Percentiles rank a stretch among this genome's conserved stretches.
Evolutionary conservation across 352 stramenopile genomes (phyloP).

Genomic region (Pythium inflatum): DNA sequence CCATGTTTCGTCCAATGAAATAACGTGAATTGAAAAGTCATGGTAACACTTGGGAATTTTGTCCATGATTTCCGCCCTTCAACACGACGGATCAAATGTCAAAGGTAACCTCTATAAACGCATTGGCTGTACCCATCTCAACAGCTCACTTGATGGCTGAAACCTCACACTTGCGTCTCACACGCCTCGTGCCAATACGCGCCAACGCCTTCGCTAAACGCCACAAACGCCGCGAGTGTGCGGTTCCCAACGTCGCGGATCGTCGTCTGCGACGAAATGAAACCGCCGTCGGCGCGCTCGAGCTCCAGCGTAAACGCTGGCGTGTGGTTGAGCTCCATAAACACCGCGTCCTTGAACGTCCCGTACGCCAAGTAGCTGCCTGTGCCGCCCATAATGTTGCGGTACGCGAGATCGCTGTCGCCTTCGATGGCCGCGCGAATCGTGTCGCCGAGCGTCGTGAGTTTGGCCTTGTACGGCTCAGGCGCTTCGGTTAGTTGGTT

Average conservation of each 20-base stretch:
- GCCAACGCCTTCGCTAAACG: conserved; percentile 26
- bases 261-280: conserved; percentile 27
- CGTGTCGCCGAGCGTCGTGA: conserved; percentile 23
- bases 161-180: neutral
- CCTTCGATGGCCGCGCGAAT: conserved; percentile 19
- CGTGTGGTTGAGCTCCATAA: conserved; percentile 17
- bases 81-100: neutral
- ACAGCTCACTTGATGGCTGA: conserved; percentile 9
- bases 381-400: conserved; percentile 26
- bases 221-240: conserved; percentile 27
- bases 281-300: conserved; percentile 15
- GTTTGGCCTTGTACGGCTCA: conserved; percentile 32
- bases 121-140: neutral
- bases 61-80: neutral
- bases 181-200: conserved; percentile 11
- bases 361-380: conserved; percentile 27
- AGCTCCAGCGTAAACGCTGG: conserved; percentile 31
- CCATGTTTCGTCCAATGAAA: too few species aligned
- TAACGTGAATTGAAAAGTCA: too few species aligned
- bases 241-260: conserved; percentile 30
- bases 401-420: conserved; percentile 6
- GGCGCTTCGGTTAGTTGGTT: conserved; percentile 27
- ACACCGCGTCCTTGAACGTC: conserved; percentile 33
- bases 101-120: neutral
- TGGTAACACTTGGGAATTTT: too few species aligned